Percentiles rank a stretch among this genome's conserved stretches.
Evolutionary conservation across 2,329 filamentous ascomycete species (phyloP).

Genomic region (Simplicillium sp.): DNA sequence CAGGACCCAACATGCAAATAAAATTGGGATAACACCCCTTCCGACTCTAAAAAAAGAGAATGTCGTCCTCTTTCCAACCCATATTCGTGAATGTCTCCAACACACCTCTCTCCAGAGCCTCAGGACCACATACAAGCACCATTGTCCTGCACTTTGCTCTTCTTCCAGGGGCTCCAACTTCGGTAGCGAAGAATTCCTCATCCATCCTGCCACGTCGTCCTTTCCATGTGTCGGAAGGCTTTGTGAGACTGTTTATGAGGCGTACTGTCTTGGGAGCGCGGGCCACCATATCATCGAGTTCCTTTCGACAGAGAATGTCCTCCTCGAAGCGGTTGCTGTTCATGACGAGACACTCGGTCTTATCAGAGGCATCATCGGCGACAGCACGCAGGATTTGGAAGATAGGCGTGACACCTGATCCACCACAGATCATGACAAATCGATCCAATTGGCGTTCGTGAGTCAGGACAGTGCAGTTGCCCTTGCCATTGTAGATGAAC

Average conservation of each 20-base stretch:
- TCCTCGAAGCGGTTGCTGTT: slow-evolving; percentile 69
- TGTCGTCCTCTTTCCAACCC: slow-evolving; percentile 62
- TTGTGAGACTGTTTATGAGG: slow-evolving; percentile 2
- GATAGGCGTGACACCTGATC: slow-evolving; percentile 87
- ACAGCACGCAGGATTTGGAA: slow-evolving; percentile 74
- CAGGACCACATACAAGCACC: slow-evolving; percentile 70
- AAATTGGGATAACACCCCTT: no score
- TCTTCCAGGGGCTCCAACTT: not conserved
- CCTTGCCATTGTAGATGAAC: slow-evolving; percentile 67
- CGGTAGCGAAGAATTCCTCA: not conserved
- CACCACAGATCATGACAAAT: slow-evolving; percentile 82
- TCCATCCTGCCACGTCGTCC: slow-evolving; percentile 2
- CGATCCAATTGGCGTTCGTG: slow-evolving; percentile 46
- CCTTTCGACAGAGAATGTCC: slow-evolving; percentile 46
- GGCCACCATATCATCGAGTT: slow-evolving; percentile 1
- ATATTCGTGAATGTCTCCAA: slow-evolving; percentile 38
- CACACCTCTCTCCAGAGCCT: slow-evolving; percentile 57
- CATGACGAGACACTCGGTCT: slow-evolving; percentile 61
- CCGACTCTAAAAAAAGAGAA: slow-evolving; percentile 59
- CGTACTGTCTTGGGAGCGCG: not conserved
- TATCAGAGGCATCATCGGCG: slow-evolving; percentile 52
- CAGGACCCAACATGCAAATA: no score
- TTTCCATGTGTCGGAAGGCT: not conserved
- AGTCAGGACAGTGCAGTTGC: slow-evolving; percentile 51
- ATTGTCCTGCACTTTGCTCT: slow-evolving; percentile 20